Conservation (phyloP, 306 rosid genomes). For the Quercus dentata region DNA sequence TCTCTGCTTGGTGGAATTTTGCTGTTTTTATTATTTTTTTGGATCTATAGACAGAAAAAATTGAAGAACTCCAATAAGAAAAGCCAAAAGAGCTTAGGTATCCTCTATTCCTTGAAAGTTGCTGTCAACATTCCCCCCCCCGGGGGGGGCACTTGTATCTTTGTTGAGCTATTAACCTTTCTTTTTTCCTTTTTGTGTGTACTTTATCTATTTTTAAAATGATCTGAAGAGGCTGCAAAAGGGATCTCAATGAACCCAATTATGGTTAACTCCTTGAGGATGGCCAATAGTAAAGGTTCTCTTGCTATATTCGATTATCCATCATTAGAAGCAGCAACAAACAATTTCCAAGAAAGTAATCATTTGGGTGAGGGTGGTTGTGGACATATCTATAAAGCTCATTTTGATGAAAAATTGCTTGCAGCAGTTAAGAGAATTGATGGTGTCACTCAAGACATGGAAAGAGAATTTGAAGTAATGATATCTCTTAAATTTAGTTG, state of each 20-base stretch:
- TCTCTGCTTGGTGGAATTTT: conserved; percentile 62
- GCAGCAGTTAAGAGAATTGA: conserved; percentile 76
- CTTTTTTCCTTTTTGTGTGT: neutral
- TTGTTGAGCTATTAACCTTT: conserved; percentile 2
- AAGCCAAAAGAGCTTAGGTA: conserved; percentile 52
- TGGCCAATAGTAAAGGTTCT: conserved; percentile 59
- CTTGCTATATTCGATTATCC: conserved; percentile 67
- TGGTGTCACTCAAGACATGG: conserved; percentile 37
- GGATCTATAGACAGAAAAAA: conserved; percentile 47
- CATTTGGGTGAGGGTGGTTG: conserved; percentile 58
- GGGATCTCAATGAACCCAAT: conserved; percentile 38
- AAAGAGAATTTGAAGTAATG: conserved; percentile 72
- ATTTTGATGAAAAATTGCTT: conserved; percentile 56
- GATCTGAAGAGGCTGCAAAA: conserved; percentile 51
- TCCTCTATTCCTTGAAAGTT: conserved; percentile 12
- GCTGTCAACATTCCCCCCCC: neutral
- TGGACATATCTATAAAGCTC: conserved; percentile 58
- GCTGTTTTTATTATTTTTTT: conserved; percentile 45
- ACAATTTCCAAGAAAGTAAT: conserved; percentile 58
- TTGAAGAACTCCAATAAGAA: conserved; percentile 28
- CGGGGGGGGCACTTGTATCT: neutral
- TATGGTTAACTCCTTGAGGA: conserved; percentile 55
- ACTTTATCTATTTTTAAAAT: neutral
- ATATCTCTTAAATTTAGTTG: conserved; percentile 8
- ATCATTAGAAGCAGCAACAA: conserved; percentile 71